Evolutionary conservation across 2,329 filamentous ascomycete genomes (phyloP).

Genomic region (Colletotrichum plurivorum): DNA sequence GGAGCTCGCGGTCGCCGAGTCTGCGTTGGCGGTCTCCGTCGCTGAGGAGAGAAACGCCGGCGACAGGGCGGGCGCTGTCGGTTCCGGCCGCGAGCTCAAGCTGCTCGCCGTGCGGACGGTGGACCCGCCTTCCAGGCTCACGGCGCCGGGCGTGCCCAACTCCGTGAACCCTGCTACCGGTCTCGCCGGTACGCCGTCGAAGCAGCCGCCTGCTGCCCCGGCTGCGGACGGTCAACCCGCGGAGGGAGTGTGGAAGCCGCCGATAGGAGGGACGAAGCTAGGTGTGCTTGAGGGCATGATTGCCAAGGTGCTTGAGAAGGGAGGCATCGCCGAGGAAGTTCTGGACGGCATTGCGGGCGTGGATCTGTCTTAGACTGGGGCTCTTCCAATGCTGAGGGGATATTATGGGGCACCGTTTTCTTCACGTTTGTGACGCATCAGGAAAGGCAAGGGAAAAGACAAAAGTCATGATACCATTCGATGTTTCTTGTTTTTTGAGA

Average conservation of each 20-base stretch:
- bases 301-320: conserved; percentile 80
- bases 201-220: conserved; percentile 57
- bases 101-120: conserved; percentile 80
- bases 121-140: conserved; percentile 81
- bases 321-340: conserved; percentile 89
- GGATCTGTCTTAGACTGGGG: conserved; percentile 69
- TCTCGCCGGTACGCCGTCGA: conserved; percentile 50
- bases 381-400: background rate
- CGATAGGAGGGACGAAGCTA: conserved; percentile 86
- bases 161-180: conserved; percentile 70
- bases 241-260: conserved; percentile 88
- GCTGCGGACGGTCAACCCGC: conserved; percentile 68
- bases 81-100: conserved; percentile 62
- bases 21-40: conserved; percentile 87
- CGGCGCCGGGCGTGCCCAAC: conserved; percentile 78
- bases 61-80: conserved; percentile 50
- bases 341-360: conserved; percentile 85
- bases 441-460: conserved; percentile 16
- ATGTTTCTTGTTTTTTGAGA: conserved; percentile 23
- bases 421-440: conserved; percentile 23
- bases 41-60: conserved; percentile 59
- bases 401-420: background rate
- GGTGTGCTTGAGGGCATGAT: conserved; percentile 81
- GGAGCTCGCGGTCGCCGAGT: conserved; percentile 93
- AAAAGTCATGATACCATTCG: conserved; percentile 38